Percentiles rank a stretch among this genome's conserved stretches.
phyloP scores from a whole-genome alignment of 2,329 filamentous ascomycete genomes.

The Neonectria faginata region DNA sequence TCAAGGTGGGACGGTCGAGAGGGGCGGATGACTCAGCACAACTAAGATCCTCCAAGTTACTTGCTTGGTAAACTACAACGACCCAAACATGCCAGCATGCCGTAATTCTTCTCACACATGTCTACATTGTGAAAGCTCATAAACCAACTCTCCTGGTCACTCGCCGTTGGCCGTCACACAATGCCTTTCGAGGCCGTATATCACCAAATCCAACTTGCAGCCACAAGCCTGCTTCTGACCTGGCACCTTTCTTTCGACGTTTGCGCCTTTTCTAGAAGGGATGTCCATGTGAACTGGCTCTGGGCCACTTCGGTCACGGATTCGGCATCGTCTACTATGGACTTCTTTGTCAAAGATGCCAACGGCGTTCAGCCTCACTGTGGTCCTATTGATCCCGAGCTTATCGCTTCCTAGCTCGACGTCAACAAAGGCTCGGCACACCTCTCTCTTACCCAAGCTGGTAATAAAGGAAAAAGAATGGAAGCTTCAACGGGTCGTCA shows the following conservation, averaged over 20 bases:
- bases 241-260: too few relatives aligned
- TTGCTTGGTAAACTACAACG: background rate
- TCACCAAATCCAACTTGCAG: background rate
- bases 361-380: background rate
- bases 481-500: too few relatives aligned
- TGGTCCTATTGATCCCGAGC: background rate
- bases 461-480: background rate
- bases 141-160: background rate
- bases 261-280: background rate
- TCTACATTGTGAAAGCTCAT: background rate
- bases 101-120: background rate
- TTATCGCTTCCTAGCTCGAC: background rate
- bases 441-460: background rate
- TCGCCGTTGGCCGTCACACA: background rate
- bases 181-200: background rate
- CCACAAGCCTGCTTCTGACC: background rate
- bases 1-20: background rate
- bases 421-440: background rate
- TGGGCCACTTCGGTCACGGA: background rate
- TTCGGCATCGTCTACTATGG: background rate
- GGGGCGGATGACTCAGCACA: background rate
- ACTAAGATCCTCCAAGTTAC: too few relatives aligned
- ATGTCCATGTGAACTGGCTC: background rate
- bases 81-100: background rate
- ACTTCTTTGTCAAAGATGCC: background rate